phyloP scores from a whole-genome alignment of 305 asterid species.

The Fraxinus sp. region DNA sequence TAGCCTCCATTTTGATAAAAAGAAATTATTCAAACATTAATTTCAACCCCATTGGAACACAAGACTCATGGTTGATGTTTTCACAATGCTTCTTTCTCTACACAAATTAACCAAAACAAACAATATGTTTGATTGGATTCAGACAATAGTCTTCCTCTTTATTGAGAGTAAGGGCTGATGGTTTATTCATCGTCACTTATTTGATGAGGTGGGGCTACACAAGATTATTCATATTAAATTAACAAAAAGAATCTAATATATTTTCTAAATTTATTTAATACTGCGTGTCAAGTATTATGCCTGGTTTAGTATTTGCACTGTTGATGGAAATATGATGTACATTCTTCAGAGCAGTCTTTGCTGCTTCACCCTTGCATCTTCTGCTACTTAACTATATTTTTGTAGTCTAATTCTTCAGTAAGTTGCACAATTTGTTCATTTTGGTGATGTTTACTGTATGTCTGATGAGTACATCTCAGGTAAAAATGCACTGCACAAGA shows the following conservation, averaged over 20 bases:
- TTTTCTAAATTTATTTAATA: background rate
- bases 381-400: background rate
- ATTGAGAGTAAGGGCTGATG: background rate
- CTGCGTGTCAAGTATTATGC: background rate
- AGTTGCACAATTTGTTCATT: background rate
- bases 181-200: background rate
- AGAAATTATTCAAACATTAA: background rate
- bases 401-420: background rate
- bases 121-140: no score
- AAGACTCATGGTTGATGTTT: no score
- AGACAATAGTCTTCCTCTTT: background rate
- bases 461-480: background rate
- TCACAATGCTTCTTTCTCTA: background rate
- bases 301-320: background rate
- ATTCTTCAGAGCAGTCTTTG: background rate
- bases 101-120: background rate
- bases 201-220: background rate
- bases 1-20: background rate
- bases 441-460: background rate
- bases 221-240: no score
- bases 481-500: background rate
- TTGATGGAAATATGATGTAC: background rate
- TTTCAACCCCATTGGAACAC: background rate
- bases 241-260: background rate
- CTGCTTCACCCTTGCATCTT: background rate